Percentiles rank a stretch among this genome's conserved stretches.
These are phyloP conservation scores for Trichophyton verrucosum DNA, from an alignment of 2,329 filamentous ascomycete genomes.

Conservation along the genomic window DNA sequence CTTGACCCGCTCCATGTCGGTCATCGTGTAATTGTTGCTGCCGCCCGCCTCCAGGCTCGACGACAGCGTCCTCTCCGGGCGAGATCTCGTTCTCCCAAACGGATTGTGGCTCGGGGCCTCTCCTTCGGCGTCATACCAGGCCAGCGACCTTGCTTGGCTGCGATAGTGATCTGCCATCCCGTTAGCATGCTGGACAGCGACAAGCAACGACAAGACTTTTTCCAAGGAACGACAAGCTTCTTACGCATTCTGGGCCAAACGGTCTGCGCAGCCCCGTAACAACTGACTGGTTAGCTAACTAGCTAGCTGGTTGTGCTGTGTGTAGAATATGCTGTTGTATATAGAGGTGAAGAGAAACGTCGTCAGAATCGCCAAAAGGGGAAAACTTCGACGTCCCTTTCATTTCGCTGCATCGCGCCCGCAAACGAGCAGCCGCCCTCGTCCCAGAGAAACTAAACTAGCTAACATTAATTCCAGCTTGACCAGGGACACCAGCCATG, in stretches of 20 bases:
- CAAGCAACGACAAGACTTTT: neutral
- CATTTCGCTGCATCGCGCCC: neutral
- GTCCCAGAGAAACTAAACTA: neutral
- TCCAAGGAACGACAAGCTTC: neutral
- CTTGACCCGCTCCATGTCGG: neutral
- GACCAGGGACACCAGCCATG: neutral
- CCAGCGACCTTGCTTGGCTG: slow-evolving; percentile 26
- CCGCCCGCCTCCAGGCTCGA: slow-evolving; percentile 20
- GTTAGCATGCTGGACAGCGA: neutral
- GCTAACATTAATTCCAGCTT: no score
- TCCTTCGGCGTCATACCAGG: slow-evolving; percentile 32
- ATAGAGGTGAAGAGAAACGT: neutral
- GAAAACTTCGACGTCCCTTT: neutral
- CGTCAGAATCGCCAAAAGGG: neutral
- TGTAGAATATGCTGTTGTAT: no score
- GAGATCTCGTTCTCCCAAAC: slow-evolving; percentile 29
- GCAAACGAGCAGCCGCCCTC: neutral
- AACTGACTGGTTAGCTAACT: no score
- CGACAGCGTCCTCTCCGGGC: slow-evolving; percentile 19
- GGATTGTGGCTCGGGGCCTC: slow-evolving; percentile 29
- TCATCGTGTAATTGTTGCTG: slow-evolving; percentile 4
- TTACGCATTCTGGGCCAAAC: neutral
- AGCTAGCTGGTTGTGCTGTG: no score
- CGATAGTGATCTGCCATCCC: slow-evolving; percentile 27
- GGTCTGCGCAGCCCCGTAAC: neutral